Conservation (phyloP, 148 eudicot species). For the Rhododendron griersonianum region DNA sequence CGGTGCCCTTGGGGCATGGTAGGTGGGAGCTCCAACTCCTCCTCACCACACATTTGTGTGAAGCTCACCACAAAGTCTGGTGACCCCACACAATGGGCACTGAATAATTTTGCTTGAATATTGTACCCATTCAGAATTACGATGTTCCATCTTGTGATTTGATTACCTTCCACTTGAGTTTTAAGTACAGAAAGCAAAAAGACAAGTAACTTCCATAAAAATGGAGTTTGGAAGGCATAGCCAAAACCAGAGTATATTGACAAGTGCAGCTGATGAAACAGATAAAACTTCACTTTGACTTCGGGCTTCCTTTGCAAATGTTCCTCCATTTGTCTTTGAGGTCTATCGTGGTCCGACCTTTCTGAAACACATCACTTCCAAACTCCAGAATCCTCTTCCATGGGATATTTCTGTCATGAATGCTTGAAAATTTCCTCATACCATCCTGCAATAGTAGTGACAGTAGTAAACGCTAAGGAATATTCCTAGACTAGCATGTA, state of each 20-base stretch:
- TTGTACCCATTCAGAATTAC: neutral
- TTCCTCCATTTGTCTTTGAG: conserved; percentile 87
- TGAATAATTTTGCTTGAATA: neutral
- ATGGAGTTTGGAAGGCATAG: neutral
- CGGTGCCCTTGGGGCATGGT: neutral
- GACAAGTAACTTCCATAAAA: neutral
- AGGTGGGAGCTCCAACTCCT: neutral
- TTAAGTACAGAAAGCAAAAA: neutral
- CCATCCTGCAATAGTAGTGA: conserved; percentile 48
- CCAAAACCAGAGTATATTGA: conserved; percentile 1
- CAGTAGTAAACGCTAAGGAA: neutral
- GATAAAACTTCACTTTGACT: conserved; percentile 14
- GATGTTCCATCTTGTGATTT: conserved; percentile 2
- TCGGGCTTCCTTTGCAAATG: conserved; percentile 33
- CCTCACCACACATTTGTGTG: neutral
- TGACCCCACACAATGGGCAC: too few relatives aligned
- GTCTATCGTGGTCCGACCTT: conserved; percentile 47
- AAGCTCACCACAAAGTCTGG: too few relatives aligned
- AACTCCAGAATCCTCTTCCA: conserved; percentile 62
- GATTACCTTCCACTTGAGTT: neutral
- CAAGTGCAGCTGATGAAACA: neutral
- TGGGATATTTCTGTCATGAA: conserved; percentile 26
- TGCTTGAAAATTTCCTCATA: conserved; percentile 22
- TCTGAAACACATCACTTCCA: conserved; percentile 50
- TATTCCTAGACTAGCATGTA: neutral